Evolutionary conservation across 2,329 filamentous ascomycete genomes (phyloP).

Genomic region (Ophiobolus disseminans): DNA sequence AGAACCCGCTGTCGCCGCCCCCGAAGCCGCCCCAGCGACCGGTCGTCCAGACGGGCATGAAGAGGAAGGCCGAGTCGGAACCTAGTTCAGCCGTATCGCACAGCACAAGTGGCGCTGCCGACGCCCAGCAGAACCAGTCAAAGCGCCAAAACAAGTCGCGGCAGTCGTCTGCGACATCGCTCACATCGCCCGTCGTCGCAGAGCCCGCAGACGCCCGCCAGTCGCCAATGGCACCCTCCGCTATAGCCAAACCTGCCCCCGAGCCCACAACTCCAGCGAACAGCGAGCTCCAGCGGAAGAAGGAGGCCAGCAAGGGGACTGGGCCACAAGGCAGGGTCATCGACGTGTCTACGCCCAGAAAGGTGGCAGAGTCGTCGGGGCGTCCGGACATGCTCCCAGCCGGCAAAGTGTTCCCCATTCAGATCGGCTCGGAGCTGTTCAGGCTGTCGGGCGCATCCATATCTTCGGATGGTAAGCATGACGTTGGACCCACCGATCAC

Average conservation of each 20-base stretch:
- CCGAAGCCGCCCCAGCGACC: conserved; percentile 31
- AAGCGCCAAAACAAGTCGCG: conserved; percentile 45
- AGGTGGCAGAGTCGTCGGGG: conserved; percentile 33
- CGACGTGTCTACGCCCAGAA: conserved; percentile 43
- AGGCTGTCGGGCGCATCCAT: conserved; percentile 73
- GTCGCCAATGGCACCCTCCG: conserved; percentile 28
- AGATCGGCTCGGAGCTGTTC: conserved; percentile 74
- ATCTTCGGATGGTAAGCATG: conserved; percentile 70
- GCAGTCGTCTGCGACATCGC: conserved; percentile 40
- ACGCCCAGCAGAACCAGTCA: conserved; percentile 22
- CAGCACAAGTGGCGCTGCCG: conserved; percentile 17
- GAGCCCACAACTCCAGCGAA: conserved; percentile 24
- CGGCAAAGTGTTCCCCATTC: conserved; percentile 74
- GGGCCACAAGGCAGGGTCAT: conserved; percentile 43
- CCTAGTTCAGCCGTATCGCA: conserved; percentile 36
- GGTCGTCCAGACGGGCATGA: conserved; percentile 40
- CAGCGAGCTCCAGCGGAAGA: conserved; percentile 27
- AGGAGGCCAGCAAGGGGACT: conserved; percentile 41
- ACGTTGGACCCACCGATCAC: background rate
- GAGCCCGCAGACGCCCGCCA: conserved; percentile 23
- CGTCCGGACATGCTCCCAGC: conserved; percentile 64
- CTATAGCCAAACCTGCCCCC: conserved; percentile 17
- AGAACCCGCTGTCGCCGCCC: conserved; percentile 36
- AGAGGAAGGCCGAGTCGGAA: conserved; percentile 47
- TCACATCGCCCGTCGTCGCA: conserved; percentile 29